Percentiles rank a stretch among this genome's conserved stretches.
phyloP scores from a whole-genome alignment of 1,284 basidiomycete genomes.

The Apiotrichum akiyoshidainum region DNA sequence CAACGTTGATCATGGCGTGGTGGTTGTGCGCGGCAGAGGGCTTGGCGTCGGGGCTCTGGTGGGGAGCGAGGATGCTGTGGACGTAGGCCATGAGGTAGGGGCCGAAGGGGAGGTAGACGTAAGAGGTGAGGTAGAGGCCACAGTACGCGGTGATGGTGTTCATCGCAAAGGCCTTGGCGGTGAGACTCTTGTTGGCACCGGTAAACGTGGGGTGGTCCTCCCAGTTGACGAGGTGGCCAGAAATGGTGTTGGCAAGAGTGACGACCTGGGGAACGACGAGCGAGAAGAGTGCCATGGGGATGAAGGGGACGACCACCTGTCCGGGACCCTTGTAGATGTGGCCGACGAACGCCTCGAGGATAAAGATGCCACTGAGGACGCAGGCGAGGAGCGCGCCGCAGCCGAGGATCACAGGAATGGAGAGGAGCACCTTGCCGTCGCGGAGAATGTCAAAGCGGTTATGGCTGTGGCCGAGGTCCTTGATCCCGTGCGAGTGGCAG shows the following conservation, averaged over 20 bases:
- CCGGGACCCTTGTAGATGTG: conserved; percentile 83
- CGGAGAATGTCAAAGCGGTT: conserved; percentile 29
- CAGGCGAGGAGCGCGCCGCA: conserved; percentile 70
- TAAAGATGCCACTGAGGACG: conserved; percentile 73
- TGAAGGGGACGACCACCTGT: conserved; percentile 69
- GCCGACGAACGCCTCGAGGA: conserved; percentile 82
- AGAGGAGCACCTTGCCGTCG: conserved; percentile 70
- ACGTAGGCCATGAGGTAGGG: conserved; percentile 68
- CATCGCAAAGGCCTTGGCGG: conserved; percentile 74
- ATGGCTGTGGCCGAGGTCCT: conserved; percentile 13
- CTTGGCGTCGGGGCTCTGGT: conserved; percentile 1
- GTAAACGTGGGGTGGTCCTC: conserved; percentile 85
- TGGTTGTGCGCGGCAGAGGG: background rate
- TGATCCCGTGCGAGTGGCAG: conserved; percentile 49
- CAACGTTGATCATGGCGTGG: conserved; percentile 52
- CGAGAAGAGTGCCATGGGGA: conserved; percentile 80
- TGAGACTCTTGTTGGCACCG: conserved; percentile 72
- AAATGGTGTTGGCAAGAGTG: conserved; percentile 69
- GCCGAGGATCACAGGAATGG: conserved; percentile 71
- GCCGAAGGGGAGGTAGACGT: conserved; percentile 89
- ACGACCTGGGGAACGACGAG: conserved; percentile 79
- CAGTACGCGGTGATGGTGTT: conserved; percentile 81
- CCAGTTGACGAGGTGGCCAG: conserved; percentile 73
- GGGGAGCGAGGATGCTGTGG: conserved; percentile 48
- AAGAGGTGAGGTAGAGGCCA: conserved; percentile 76